Base-by-base conservation (phyloP, 2,329 filamentous ascomycete genomes). In the Fusarium sulawesiense region DNA sequence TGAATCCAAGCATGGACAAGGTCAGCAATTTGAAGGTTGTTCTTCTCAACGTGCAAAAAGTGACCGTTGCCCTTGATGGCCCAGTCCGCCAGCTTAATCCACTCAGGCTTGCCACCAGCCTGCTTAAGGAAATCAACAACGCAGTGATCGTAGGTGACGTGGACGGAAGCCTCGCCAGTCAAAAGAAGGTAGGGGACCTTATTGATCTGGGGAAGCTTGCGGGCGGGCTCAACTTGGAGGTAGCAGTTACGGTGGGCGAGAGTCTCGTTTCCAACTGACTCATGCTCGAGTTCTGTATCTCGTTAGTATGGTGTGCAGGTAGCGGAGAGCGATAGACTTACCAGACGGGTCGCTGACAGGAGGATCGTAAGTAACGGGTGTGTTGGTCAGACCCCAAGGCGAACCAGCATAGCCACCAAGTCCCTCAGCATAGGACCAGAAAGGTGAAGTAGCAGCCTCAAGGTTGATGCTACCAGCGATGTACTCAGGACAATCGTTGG, bases 21-120 rank as follows among this genome's bases (percentile, higher is more conserved):
- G 4, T 7, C 50, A n/a, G 71, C 56, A 42, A 73, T 73, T 7
- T 70, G 21, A 11, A 68, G 23, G 46, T 71, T 68, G 14, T 73
- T 73, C 57, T 69, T 66, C 48, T 73, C 70, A 7, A 68, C 50
- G 20, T 65, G 57, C 41, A 73, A 55, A 21, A 73, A 67, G 30
- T 73, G 68, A 0, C 65, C 57, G 7, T 73, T 73, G 0, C 71
- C 70, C 30, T 63, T 60, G 10, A 73, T 71, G 2, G 65, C 60
- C 25, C 21, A 27, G 3, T 66, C 44, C 6, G 56, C 57, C 4
- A 73, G 25, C 51, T 70, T 63, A 12, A 70, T 62, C 61, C 60
- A 73, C 13, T 71, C 60, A 10, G 56, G 65, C 7, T 56, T 65
- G 2, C 54, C 65, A 2, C 68, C 71, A 34, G 62, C 65, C 12